Evolutionary conservation across 1,284 basidiomycete species (phyloP).

Genomic region (Cutaneotrichosporon spelunceum): DNA sequence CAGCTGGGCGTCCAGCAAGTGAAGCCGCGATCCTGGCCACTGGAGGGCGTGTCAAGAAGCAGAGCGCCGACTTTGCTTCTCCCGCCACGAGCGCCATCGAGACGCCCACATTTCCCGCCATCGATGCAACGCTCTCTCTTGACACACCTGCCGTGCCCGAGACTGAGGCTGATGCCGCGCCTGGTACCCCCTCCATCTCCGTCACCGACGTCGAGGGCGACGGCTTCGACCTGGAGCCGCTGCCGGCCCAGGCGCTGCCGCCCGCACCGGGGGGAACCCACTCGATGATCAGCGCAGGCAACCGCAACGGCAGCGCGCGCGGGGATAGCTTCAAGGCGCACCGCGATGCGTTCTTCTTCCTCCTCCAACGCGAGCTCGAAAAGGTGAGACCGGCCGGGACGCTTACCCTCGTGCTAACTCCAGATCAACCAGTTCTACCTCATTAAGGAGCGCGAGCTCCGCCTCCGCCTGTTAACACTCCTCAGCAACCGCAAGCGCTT

Average conservation of each 20-base stretch:
- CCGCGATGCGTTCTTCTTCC: slow-evolving; percentile 99
- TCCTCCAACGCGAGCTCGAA: slow-evolving; percentile 93
- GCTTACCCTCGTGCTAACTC: slow-evolving; percentile 3
- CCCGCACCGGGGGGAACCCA: slow-evolving; percentile 37
- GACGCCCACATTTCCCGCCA: slow-evolving; percentile 17
- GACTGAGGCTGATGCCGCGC: background rate
- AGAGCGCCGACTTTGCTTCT: slow-evolving; percentile 5
- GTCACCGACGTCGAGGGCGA: slow-evolving; percentile 4
- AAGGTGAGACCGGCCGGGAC: slow-evolving; percentile 61
- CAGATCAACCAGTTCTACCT: slow-evolving; percentile 99
- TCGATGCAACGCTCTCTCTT: background rate
- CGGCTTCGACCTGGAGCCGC: slow-evolving; percentile 40
- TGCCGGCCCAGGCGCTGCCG: slow-evolving; percentile 48
- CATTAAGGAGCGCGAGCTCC: slow-evolving; percentile 94
- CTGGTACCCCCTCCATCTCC: background rate
- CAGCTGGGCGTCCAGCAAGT: slow-evolving; percentile 77
- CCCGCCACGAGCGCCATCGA: slow-evolving; percentile 14
- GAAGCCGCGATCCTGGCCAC: slow-evolving; percentile 84
- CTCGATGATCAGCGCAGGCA: slow-evolving; percentile 21
- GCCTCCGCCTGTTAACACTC: slow-evolving; percentile 83
- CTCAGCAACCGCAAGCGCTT: slow-evolving; percentile 81
- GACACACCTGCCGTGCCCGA: background rate
- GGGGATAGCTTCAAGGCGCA: slow-evolving; percentile 75
- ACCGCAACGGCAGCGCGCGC: slow-evolving; percentile 21
- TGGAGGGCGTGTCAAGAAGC: slow-evolving; percentile 70